Base-by-base conservation (phyloP, 2,329 filamentous ascomycete genomes). In the Fusarium redolens region DNA sequence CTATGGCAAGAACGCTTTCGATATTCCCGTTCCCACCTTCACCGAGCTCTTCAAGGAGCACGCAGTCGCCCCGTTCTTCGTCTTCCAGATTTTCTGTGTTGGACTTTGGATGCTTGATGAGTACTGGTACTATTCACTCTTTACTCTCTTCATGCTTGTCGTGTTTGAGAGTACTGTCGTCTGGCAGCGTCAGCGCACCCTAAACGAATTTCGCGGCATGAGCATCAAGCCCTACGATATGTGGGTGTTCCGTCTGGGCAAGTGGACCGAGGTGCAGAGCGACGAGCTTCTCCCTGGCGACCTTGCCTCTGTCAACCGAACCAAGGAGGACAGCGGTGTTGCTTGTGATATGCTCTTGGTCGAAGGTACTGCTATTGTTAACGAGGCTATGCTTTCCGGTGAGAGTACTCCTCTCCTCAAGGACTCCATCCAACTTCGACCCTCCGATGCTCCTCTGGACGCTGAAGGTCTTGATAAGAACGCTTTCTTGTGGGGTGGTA, bases 41-140 rank as follows among this genome's bases (percentile, higher is more conserved):
- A 91, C 92, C 57, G 96, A 99, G 84, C 89, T 99, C 55, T 99
- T 97, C 89, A 93, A 97, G 83, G 96, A 99, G 83, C 97, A 99
- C 82, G 96, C 97, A 30, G 97, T 99, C 28, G 97, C 97, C 28
- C 96, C 96, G 9, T 99, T 99, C 87, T 99, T 99, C 84, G 95
- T 99, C 72, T 99, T 99, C 85, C 96, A 99, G 86, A 88, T 99
- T 69, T 99, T 99, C 86, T 99, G 97, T 78, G 96, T 99, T 65
- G 97, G 96, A 20, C 86, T 99, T 69, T 99, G 96, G 96, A 94
- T 98, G 91, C 86, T 99, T 80, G 96, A 99, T 80, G 97, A 99
- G 84, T 99, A 98, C 85, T 99, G 97, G 96, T 99, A 99, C 86
- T 99, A 99, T 85, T 98, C 96, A 69, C 90, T 99, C 25, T 99